A percentile compares a stretch with the other conserved stretches of the same genome.
phyloP scores from a whole-genome alignment of 2,329 filamentous ascomycete genomes.

The Allantophomopsis cytisporea region DNA sequence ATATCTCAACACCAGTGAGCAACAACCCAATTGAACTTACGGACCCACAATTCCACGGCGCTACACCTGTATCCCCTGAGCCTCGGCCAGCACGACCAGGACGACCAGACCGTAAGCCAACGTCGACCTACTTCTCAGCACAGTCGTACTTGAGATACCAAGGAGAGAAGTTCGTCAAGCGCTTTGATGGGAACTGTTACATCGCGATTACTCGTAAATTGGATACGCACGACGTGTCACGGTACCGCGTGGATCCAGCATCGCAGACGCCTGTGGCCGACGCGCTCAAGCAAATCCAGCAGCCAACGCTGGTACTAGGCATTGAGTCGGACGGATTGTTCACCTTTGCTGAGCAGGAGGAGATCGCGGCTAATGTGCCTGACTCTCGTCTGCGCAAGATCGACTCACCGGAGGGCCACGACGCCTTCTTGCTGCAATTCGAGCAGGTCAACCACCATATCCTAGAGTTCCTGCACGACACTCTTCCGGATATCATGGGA shows the following conservation, averaged over 20 bases:
- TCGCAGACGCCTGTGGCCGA: conserved; percentile 40
- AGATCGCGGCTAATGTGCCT: conserved; percentile 71
- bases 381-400: conserved; percentile 72
- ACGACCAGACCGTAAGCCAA: conserved; percentile 24
- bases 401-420: conserved; percentile 88
- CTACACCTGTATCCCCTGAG: conserved; percentile 33
- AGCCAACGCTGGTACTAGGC: conserved; percentile 81
- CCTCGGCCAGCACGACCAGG: conserved; percentile 24
- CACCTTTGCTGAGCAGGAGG: conserved; percentile 91
- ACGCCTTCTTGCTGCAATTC: conserved; percentile 92
- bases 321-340: conserved; percentile 95
- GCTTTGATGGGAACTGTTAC: conserved; percentile 98
- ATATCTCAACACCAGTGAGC: conserved; percentile 1
- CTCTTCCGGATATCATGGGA: conserved; percentile 79
- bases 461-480: conserved; percentile 68
- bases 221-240: conserved; percentile 90
- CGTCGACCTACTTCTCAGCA: conserved; percentile 89
- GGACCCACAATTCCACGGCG: conserved; percentile 61
- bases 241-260: conserved; percentile 42
- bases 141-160: conserved; percentile 97
- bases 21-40: conserved; percentile 24
- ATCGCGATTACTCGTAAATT: conserved; percentile 97
- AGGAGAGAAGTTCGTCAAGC: conserved; percentile 88
- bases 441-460: conserved; percentile 91
- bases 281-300: conserved; percentile 69